These are phyloP conservation scores for Lupinus albus DNA, from an alignment of 306 rosid genomes.

Conservation along the genomic window DNA sequence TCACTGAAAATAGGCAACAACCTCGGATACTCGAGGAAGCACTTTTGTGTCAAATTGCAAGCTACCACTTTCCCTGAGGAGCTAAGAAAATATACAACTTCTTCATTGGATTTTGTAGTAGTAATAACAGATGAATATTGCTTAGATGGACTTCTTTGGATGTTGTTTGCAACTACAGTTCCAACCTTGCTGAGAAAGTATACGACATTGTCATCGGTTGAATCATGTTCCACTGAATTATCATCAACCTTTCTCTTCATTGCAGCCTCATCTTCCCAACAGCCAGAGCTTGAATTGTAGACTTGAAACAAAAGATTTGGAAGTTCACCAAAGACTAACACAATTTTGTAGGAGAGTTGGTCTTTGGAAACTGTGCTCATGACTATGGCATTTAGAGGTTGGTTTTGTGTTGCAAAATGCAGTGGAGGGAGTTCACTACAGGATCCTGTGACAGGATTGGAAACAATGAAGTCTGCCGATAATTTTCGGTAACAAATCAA, in stretches of 20 bases:
- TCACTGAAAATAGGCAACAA: conserved; percentile 70
- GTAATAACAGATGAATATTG: conserved; percentile 76
- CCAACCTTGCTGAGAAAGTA: conserved; percentile 81
- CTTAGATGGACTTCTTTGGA: conserved; percentile 89
- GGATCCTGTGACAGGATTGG: conserved; percentile 73
- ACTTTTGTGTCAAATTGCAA: conserved; percentile 62
- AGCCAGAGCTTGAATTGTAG: conserved; percentile 52
- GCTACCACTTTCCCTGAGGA: conserved; percentile 69
- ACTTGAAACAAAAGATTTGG: conserved; percentile 59
- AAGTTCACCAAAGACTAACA: conserved; percentile 65
- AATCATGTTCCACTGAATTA: conserved; percentile 44
- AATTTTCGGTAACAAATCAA: conserved; percentile 70
- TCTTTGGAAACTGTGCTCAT: conserved; percentile 52
- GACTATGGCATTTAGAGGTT: conserved; percentile 71
- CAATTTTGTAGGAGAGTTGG: conserved; percentile 54
- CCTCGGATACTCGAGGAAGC: conserved; percentile 72
- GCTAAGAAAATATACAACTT: conserved; percentile 68
- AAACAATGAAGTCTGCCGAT: conserved; percentile 59
- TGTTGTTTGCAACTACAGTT: conserved; percentile 66
- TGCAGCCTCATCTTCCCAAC: conserved; percentile 59
- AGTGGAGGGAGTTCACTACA: conserved; percentile 62
- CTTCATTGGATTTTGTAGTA: conserved; percentile 55
- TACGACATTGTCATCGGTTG: conserved; percentile 60
- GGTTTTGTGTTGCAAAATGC: conserved; percentile 39
- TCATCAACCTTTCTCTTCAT: conserved; percentile 51